Base-by-base conservation (phyloP, 495 filamentous ascomycete genomes). In the Penicillium maclennaniae region DNA sequence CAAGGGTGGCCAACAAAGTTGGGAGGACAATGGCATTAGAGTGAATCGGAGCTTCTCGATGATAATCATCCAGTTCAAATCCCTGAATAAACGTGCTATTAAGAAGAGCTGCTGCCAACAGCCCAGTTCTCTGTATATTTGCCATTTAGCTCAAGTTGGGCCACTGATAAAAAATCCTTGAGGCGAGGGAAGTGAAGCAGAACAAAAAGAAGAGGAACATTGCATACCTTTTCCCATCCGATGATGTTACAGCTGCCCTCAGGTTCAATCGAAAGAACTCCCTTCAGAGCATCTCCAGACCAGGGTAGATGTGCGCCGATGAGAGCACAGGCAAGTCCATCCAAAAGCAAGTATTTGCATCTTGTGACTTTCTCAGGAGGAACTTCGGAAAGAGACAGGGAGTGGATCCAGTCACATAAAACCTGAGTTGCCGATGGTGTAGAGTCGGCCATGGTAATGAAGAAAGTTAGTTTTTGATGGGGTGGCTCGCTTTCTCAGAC, bases 61-160 rank as follows among this genome's bases (percentile, higher is more conserved):
- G 74, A 39, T 59, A 76, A 45, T 78, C 73, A 45, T 78, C 74
- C 8, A 76, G 53, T 54, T 74, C 73, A 20, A 68, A 63, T n/a
- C 52, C 64, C 53, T 78, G 74, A 45, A 74, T 73, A 47, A 69
- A 73, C 3, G 73, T 51, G 16, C 67, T 60, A 51, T 78, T 78
- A 73, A 27, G 6, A 74, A 50, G n/a, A 1, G 72, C 71, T 4
- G 74, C 72, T 15, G 67, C 49, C 7, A 72, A 52, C n/a, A 69
- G 66, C 7, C 51, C 43, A 15, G 53, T 1, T 56, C 45, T 49
- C 50, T 61, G 17, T 45, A 21, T n/a, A 7, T 15, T 25, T 14
- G 16, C 6, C 9, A 45, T 45, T 28, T 28, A 28, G 16, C 12
- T 9, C n/a, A n/a, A n/a, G n/a, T n/a, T n/a, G n/a, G n/a, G n/a